These are phyloP conservation scores for Brasenia schreberi DNA, from an alignment of 164 flowering plant genomes.

Conservation along the genomic window DNA sequence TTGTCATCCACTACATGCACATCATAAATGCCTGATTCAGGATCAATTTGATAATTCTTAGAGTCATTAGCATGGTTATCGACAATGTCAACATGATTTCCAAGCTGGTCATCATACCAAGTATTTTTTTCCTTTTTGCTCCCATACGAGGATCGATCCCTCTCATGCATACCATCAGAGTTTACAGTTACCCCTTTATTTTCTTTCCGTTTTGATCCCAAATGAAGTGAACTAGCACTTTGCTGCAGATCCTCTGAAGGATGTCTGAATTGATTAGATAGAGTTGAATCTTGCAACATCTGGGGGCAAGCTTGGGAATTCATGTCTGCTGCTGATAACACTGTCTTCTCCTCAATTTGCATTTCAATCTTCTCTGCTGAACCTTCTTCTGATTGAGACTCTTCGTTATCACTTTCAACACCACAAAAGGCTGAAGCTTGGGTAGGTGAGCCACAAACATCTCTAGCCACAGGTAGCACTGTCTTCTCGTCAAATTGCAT, in stretches of 20 bases:
- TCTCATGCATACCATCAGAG: background rate
- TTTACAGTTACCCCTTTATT: background rate
- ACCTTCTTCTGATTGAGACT: conserved; percentile 3
- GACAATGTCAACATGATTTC: background rate
- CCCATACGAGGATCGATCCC: background rate
- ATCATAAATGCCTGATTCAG: conserved; percentile 35
- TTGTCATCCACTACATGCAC: conserved; percentile 53
- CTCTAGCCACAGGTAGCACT: conserved; percentile 16
- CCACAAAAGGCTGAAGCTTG: background rate
- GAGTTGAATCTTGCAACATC: background rate
- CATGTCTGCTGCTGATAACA: conserved; percentile 14
- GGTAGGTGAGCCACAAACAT: background rate
- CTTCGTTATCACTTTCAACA: conserved; percentile 1
- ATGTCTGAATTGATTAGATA: background rate
- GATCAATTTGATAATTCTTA: conserved; percentile 9
- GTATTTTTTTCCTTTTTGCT: background rate
- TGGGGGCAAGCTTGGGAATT: background rate
- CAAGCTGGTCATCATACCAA: background rate
- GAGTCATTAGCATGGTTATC: background rate
- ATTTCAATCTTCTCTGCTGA: conserved; percentile 7
- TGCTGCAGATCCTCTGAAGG: background rate
- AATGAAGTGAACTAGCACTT: background rate
- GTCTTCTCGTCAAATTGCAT: conserved; percentile 36
- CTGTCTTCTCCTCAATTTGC: conserved; percentile 37
- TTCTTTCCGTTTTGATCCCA: background rate